Evolutionary conservation across 805 yeast genomes (phyloP).

Genomic region (Naumovozyma dairenensis): DNA sequence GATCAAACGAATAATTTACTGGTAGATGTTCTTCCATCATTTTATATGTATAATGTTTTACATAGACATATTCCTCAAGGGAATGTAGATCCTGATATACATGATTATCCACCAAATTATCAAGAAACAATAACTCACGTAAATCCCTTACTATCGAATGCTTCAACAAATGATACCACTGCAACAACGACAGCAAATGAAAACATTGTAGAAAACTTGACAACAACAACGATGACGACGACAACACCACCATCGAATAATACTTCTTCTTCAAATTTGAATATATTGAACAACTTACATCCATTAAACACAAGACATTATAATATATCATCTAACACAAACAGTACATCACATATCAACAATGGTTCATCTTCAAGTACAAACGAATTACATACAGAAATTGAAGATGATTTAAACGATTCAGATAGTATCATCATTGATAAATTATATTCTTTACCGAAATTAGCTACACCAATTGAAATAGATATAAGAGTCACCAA

Average conservation of each 20-base stretch:
- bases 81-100: constrained; percentile 12
- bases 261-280: not conserved
- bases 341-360: not conserved
- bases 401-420: constrained; percentile 9
- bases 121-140: constrained; percentile 9
- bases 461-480: constrained; percentile 15
- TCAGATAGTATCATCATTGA: constrained; percentile 15
- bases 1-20: constrained; percentile 7
- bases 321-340: constrained; percentile 3
- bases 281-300: constrained; percentile 2
- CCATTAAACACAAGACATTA: constrained; percentile 9
- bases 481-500: constrained; percentile 15
- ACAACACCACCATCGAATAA: not conserved
- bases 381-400: constrained; percentile 1
- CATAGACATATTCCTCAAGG: constrained; percentile 21
- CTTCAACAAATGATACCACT: not conserved
- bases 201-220: no score
- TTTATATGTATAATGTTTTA: constrained; percentile 21
- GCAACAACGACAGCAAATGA: not conserved
- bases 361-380: not conserved
- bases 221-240: no score
- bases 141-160: constrained; percentile 7
- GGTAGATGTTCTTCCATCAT: constrained; percentile 20
- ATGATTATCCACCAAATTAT: constrained; percentile 14
- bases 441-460: constrained; percentile 17